Evolutionary conservation across 305 asterid genomes (phyloP).

Genomic region (Fraxinus velutina): DNA sequence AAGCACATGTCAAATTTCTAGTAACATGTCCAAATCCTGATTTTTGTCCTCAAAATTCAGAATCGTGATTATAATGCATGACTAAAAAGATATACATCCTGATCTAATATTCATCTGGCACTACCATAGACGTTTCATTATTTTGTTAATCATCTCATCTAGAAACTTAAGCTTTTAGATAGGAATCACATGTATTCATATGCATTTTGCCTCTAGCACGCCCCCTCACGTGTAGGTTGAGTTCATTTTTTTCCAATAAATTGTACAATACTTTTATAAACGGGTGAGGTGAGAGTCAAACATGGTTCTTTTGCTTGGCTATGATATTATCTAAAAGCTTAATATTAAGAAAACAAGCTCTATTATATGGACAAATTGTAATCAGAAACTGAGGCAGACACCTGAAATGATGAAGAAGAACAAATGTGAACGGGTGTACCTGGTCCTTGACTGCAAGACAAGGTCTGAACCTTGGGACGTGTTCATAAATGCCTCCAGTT

Average conservation of each 20-base stretch:
- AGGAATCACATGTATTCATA: neutral
- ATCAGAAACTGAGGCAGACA: constrained; percentile 9
- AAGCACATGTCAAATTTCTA: neutral
- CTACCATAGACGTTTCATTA: neutral
- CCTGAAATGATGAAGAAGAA: constrained; percentile 3
- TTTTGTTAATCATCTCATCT: neutral
- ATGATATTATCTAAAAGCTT: neutral
- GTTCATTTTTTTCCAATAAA: neutral
- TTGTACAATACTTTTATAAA: neutral
- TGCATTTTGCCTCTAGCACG: neutral
- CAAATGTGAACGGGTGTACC: constrained; percentile 38
- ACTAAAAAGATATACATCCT: neutral
- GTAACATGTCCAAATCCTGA: neutral
- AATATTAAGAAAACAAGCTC: constrained; percentile 9
- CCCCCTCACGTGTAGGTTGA: neutral
- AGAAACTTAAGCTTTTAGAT: neutral
- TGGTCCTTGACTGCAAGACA: constrained; percentile 54
- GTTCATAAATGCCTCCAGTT: constrained; percentile 47
- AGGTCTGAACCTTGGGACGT: constrained; percentile 45
- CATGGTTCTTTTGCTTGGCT: neutral
- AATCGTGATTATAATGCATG: neutral
- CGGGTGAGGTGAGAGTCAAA: neutral
- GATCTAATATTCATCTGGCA: neutral
- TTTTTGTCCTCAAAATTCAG: neutral
- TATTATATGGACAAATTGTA: neutral